Conservation (phyloP, 768 basidiomycete species). For the Mycena polygramma region DNA sequence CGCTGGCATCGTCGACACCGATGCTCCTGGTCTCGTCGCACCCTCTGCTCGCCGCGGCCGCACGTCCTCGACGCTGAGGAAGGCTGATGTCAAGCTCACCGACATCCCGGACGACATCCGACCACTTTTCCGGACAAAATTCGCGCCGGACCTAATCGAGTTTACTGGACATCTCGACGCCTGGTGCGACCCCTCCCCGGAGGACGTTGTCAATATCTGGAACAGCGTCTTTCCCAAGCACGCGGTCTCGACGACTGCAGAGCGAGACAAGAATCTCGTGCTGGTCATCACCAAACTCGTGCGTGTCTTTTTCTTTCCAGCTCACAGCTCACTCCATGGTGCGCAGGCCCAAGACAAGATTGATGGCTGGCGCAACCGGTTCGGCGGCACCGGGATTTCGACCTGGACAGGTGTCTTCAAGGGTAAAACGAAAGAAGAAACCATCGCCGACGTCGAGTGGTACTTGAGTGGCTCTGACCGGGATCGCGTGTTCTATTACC, state of each 20-base stretch:
- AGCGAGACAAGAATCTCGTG: neutral
- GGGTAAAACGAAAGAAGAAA: neutral
- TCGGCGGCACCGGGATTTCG: neutral
- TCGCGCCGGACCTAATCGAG: neutral
- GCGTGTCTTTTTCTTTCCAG: neutral
- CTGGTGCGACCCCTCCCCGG: neutral
- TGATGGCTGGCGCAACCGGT: conserved; percentile 2
- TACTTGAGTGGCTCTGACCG: neutral
- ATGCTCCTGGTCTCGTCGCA: conserved; percentile 3
- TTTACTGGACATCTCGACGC: neutral
- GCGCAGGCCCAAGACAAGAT: conserved; percentile 5
- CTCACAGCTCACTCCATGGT: neutral
- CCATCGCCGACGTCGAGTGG: neutral
- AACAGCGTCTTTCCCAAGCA: neutral
- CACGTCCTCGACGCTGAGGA: neutral
- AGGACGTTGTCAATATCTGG: neutral
- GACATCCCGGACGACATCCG: neutral
- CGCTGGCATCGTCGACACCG: conserved; percentile 19
- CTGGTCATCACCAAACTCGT: conserved; percentile 10
- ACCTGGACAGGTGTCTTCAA: neutral
- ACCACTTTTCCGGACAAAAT: neutral
- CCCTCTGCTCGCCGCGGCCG: neutral
- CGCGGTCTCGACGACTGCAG: neutral
- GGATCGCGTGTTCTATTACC: too few relatives aligned
- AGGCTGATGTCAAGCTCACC: conserved; percentile 2